Evolutionary conservation across 768 basidiomycete species (phyloP).

Genomic region (Hortiboletus campestris): DNA sequence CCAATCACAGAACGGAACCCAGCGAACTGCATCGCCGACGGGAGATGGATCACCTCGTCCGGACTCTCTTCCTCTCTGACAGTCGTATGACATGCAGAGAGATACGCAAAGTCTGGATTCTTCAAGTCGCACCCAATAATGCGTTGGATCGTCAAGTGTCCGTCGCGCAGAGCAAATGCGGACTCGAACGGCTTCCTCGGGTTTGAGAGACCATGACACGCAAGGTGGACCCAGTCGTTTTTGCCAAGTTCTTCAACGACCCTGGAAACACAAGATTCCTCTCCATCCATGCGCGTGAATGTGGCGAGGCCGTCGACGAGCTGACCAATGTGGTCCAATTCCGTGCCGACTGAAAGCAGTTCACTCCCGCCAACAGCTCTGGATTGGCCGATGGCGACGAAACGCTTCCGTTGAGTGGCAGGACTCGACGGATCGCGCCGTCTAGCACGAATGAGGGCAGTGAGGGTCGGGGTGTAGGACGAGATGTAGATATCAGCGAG

Average conservation of each 20-base stretch:
- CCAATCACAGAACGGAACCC: not conserved
- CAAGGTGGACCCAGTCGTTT: conserved; percentile 24
- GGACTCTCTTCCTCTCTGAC: conserved; percentile 9
- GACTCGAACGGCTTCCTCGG: conserved; percentile 16
- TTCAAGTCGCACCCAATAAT: conserved; percentile 4
- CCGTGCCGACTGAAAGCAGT: not conserved
- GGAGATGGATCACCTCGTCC: conserved; percentile 1
- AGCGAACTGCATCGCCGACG: not conserved
- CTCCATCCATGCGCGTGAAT: not conserved
- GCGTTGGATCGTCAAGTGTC: conserved; percentile 4
- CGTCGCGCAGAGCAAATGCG: conserved; percentile 8
- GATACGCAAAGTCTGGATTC: conserved; percentile 15
- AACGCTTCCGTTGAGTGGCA: not conserved
- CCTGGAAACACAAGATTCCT: not conserved
- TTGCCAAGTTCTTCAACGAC: not conserved
- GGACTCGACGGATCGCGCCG: not conserved
- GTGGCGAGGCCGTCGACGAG: not conserved
- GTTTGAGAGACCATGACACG: conserved; percentile 23
- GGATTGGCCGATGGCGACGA: conserved; percentile 2
- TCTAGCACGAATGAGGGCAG: conserved; percentile 6
- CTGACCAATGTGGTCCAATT: not conserved
- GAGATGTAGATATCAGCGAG: conserved; percentile 12
- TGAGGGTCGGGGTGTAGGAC: conserved; percentile 17
- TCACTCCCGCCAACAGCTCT: not conserved
- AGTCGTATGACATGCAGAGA: conserved; percentile 21